A percentile compares a stretch with the other conserved stretches of the same genome.
Conservation (phyloP, 192 early-diverging fungal genomes). For the Podila epicladia region DNA sequence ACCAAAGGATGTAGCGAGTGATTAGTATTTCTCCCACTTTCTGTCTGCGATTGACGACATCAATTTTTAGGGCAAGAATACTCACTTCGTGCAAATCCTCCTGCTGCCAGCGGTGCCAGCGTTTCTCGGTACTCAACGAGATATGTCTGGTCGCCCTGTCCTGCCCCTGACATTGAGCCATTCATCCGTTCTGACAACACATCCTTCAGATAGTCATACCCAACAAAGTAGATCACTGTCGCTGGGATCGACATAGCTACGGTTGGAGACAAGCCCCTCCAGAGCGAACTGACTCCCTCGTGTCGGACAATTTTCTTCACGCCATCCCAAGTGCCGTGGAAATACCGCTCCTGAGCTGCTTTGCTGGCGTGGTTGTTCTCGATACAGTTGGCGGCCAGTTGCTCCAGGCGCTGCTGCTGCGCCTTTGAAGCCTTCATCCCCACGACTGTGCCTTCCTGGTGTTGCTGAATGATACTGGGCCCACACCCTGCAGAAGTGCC, state of each 20-base stretch:
- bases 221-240: constrained; percentile 94
- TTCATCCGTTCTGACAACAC: constrained; percentile 29
- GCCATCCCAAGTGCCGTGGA: constrained; percentile 67
- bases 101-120: constrained; percentile 65
- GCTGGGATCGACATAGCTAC: constrained; percentile 91
- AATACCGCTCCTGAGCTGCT: constrained; percentile 27
- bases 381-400: constrained; percentile 42
- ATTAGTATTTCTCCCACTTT: not conserved
- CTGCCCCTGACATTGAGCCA: constrained; percentile 3
- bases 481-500: constrained; percentile 21
- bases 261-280: constrained; percentile 89
- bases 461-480: constrained; percentile 35
- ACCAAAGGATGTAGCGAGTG: not conserved
- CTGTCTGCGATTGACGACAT: not conserved
- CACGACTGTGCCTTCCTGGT: constrained; percentile 56
- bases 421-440: constrained; percentile 13
- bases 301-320: constrained; percentile 80
- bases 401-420: constrained; percentile 36
- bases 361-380: constrained; percentile 28
- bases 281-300: constrained; percentile 85
- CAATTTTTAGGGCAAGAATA: not conserved
- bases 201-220: constrained; percentile 89
- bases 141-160: constrained; percentile 12
- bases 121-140: constrained; percentile 29
- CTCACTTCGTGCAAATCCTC: constrained; percentile 80